Percentiles rank a stretch among this genome's conserved stretches.
These are phyloP conservation scores for Cephalotrichum gorgonifer DNA, from an alignment of 2,329 filamentous ascomycete genomes.

Conservation along the genomic window DNA sequence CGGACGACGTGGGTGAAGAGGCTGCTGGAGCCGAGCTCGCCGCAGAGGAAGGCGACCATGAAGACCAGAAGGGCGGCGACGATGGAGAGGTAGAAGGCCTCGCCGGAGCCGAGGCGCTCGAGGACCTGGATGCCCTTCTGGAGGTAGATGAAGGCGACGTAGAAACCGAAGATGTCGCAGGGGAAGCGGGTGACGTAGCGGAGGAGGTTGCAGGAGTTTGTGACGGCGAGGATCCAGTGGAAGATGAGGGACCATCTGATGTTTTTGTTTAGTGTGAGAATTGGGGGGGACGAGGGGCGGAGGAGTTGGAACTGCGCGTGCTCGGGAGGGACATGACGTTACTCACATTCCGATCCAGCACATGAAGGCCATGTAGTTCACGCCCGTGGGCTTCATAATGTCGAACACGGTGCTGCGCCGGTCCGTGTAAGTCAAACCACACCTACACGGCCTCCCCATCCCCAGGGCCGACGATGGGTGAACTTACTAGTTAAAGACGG, in stretches of 20 bases:
- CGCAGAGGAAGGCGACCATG: constrained; percentile 64
- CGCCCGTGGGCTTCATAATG: constrained; percentile 67
- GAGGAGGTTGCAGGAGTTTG: constrained; percentile 81
- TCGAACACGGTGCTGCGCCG: constrained; percentile 67
- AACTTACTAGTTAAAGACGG: constrained; percentile 76
- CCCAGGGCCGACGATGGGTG: background rate
- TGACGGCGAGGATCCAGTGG: constrained; percentile 74
- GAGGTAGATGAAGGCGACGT: constrained; percentile 84
- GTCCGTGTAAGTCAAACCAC: background rate
- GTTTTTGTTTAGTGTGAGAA: background rate
- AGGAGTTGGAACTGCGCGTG: too few species aligned
- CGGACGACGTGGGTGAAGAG: constrained; percentile 67
- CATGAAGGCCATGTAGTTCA: constrained; percentile 84
- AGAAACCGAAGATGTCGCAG: constrained; percentile 90
- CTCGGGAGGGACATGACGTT: too few species aligned
- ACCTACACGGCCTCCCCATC: background rate
- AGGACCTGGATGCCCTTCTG: constrained; percentile 87
- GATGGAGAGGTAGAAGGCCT: constrained; percentile 69
- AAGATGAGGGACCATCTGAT: constrained; percentile 69
- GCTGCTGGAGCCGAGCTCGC: constrained; percentile 57
- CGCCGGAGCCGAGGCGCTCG: constrained; percentile 57
- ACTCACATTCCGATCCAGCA: constrained; percentile 73
- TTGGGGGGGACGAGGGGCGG: background rate
- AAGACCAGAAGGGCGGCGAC: constrained; percentile 69
- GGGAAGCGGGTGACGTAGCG: constrained; percentile 85